Percentiles rank a stretch among this genome's conserved stretches.
Evolutionary conservation across 1,139 yeast species (phyloP).

Genomic region (Pneumocystis oryctolagi): DNA sequence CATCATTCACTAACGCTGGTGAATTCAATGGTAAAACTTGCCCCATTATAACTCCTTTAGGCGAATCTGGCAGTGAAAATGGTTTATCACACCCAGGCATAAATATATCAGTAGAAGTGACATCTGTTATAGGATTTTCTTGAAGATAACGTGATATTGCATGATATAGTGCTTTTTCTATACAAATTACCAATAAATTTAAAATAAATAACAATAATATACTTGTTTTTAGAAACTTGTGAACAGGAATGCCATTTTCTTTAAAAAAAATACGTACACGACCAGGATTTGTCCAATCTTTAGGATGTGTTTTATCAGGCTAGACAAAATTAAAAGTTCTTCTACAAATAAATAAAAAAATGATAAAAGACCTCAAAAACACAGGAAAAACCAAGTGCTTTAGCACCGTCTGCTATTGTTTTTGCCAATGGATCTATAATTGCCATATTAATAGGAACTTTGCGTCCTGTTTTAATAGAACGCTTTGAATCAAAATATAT

Average conservation of each 20-base stretch:
- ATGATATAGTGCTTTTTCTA: conserved; percentile 53
- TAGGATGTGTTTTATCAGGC: conserved; percentile 83
- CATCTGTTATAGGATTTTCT: conserved; percentile 54
- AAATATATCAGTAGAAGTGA: conserved; percentile 47
- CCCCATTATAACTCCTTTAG: conserved; percentile 74
- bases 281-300: conserved; percentile 95
- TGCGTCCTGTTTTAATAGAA: conserved; percentile 67
- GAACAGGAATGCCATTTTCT: conserved; percentile 17
- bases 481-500: conserved; percentile 76
- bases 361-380: conserved; percentile 29
- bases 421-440: conserved; percentile 80
- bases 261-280: conserved; percentile 63
- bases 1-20: conserved; percentile 65
- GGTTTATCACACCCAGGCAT: conserved; percentile 43
- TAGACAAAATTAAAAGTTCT: conserved; percentile 34
- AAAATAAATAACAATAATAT: conserved; percentile 3
- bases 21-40: conserved; percentile 76
- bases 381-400: conserved; percentile 29
- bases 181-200: conserved; percentile 4
- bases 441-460: conserved; percentile 52
- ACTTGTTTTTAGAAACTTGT: conserved; percentile 14
- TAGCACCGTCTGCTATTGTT: conserved; percentile 52
- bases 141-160: conserved; percentile 49
- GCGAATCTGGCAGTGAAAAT: conserved; percentile 55
- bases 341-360: conserved; percentile 20